phyloP scores from a whole-genome alignment of 1,284 basidiomycete species.

The Spongiforma sp. region DNA sequence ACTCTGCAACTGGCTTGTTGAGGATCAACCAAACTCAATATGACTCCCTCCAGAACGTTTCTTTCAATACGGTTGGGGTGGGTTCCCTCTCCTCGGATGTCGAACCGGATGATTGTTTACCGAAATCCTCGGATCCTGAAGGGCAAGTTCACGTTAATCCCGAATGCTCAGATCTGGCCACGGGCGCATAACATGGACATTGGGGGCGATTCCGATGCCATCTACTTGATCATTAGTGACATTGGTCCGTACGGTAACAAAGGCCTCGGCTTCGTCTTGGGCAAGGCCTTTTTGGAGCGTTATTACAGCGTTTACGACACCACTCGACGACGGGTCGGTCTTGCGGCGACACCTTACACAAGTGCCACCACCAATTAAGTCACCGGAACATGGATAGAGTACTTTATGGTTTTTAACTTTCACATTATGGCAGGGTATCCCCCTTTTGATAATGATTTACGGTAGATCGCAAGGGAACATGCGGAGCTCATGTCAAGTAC shows the following conservation, averaged over 20 bases:
- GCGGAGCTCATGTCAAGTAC: too few species aligned
- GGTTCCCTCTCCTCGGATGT: constrained; percentile 11
- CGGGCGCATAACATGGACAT: constrained; percentile 47
- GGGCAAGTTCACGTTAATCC: constrained; percentile 44
- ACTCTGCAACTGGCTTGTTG: constrained; percentile 48
- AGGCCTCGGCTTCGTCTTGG: constrained; percentile 59
- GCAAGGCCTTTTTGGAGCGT: constrained; percentile 63
- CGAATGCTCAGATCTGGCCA: constrained; percentile 59
- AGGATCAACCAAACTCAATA: constrained; percentile 44
- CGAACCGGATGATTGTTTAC: background rate
- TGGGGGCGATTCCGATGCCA: constrained; percentile 42
- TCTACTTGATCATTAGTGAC: constrained; percentile 58
- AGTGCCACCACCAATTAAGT: constrained; percentile 57
- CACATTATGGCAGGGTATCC: too few species aligned
- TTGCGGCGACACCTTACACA: constrained; percentile 63
- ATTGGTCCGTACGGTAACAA: constrained; percentile 43
- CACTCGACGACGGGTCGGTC: constrained; percentile 55
- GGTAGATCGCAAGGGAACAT: too few species aligned
- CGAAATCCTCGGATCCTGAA: constrained; percentile 13
- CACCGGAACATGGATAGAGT: too few species aligned
- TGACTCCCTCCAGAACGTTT: constrained; percentile 42
- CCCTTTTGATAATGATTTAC: too few species aligned
- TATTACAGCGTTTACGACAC: constrained; percentile 74
- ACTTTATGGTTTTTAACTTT: too few species aligned
- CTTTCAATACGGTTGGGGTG: constrained; percentile 48